These are phyloP conservation scores for Colletotrichum lindemuthianum DNA, from an alignment of 2,329 filamentous ascomycete species.

Conservation along the genomic window DNA sequence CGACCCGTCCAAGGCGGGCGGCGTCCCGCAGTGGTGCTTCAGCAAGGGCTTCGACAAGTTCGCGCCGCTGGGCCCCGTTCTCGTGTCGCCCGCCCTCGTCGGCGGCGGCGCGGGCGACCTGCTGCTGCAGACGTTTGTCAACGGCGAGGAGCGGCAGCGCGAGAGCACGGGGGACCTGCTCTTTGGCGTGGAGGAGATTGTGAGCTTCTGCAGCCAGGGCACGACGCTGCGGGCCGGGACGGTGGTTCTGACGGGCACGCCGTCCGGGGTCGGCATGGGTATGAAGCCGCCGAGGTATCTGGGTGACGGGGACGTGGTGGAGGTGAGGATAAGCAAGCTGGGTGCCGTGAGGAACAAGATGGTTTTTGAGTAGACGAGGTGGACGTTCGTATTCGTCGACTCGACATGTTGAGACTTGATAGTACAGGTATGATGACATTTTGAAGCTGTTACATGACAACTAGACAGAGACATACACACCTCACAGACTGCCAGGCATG, in stretches of 20 bases:
- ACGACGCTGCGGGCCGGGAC: constrained; percentile 63
- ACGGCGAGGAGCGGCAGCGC: constrained; percentile 61
- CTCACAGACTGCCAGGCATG: constrained; percentile 44
- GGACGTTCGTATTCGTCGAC: no score
- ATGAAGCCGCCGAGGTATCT: constrained; percentile 55
- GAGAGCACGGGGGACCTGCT: constrained; percentile 60
- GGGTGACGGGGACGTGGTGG: constrained; percentile 54
- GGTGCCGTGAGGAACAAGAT: constrained; percentile 50
- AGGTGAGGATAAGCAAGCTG: constrained; percentile 52
- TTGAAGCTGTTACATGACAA: not conserved
- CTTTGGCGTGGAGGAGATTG: constrained; percentile 57
- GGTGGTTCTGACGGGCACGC: constrained; percentile 60
- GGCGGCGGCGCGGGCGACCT: constrained; percentile 43
- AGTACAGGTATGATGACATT: not conserved
- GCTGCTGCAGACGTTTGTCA: constrained; percentile 53
- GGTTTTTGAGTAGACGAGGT: constrained; percentile 43
- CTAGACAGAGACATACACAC: no score
- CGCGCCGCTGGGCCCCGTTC: constrained; percentile 63
- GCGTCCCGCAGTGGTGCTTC: constrained; percentile 62
- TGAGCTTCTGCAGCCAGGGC: constrained; percentile 57
- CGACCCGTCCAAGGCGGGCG: constrained; percentile 55
- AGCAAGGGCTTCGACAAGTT: constrained; percentile 66
- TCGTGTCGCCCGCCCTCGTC: constrained; percentile 45
- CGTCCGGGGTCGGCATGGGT: constrained; percentile 58
- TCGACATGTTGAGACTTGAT: not conserved